A percentile compares a stretch with the other conserved stretches of the same genome.
phyloP scores from a whole-genome alignment of 176 grass and related monocot genomes.

The Oryza australiensis region DNA sequence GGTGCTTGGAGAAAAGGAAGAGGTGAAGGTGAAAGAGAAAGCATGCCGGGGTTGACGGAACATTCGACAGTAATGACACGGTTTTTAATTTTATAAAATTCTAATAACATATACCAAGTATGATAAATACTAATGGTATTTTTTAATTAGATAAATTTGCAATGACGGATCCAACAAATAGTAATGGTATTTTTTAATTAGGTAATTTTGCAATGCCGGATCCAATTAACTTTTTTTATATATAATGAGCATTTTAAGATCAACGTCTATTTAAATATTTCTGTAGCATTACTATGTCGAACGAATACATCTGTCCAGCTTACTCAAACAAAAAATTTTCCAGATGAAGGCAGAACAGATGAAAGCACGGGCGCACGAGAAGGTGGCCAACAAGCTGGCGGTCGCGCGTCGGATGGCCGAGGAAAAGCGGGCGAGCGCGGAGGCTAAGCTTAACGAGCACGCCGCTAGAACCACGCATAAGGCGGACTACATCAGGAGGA shows the following conservation, averaged over 20 bases:
- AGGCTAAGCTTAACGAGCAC: constrained; percentile 67
- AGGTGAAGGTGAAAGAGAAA: too few relatives aligned
- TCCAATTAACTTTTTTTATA: too few relatives aligned
- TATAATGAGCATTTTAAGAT: neutral
- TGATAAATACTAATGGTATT: too few relatives aligned
- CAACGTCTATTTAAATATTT: neutral
- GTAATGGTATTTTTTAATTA: too few relatives aligned
- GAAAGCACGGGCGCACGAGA: constrained; percentile 81
- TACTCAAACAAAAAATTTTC: neutral
- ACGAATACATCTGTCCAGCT: neutral
- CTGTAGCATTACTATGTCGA: neutral
- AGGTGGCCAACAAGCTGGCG: constrained; percentile 62
- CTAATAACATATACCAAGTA: too few relatives aligned
- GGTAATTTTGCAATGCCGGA: too few relatives aligned
- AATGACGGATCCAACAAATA: too few relatives aligned
- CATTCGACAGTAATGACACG: too few relatives aligned
- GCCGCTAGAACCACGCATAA: constrained; percentile 68
- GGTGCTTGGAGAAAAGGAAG: too few relatives aligned
- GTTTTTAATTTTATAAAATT: too few relatives aligned
- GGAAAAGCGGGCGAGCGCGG: constrained; percentile 68
- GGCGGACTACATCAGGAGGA: constrained; percentile 84
- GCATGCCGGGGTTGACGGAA: too few relatives aligned
- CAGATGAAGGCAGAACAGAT: constrained; percentile 84
- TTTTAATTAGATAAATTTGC: too few relatives aligned
- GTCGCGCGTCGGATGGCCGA: constrained; percentile 58